A percentile compares a stretch with the other conserved stretches of the same genome.
Conservation (phyloP, 345 rosid species). For the Corymbia maculata region DNA sequence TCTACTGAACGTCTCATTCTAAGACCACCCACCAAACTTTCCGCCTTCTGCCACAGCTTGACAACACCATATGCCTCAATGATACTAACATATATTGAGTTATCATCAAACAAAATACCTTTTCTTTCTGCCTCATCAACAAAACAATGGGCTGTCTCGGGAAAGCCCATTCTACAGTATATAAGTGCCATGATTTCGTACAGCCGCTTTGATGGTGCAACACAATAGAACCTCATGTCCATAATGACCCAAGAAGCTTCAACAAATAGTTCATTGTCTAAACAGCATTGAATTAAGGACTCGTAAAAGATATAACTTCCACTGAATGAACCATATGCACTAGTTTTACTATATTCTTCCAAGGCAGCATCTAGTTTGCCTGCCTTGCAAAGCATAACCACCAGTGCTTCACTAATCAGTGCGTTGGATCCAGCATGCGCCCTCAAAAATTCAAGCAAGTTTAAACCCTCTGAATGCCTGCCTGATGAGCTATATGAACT, state of each 20-base stretch:
- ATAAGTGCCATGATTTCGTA: conserved; percentile 40
- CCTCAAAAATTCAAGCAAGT: conserved; percentile 68
- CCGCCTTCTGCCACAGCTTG: conserved; percentile 85
- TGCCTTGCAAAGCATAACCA: conserved; percentile 68
- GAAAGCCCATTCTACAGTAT: conserved; percentile 73
- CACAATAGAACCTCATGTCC: conserved; percentile 65
- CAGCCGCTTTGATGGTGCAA: conserved; percentile 45
- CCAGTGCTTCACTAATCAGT: conserved; percentile 56
- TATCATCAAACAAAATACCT: conserved; percentile 39
- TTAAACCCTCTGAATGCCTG: conserved; percentile 66
- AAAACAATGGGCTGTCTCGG: conserved; percentile 76
- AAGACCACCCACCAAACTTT: conserved; percentile 66
- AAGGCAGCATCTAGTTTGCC: conserved; percentile 55
- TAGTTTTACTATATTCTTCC: conserved; percentile 42
- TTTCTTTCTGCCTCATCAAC: conserved; percentile 42
- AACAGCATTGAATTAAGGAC: conserved; percentile 62
- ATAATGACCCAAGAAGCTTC: conserved; percentile 86
- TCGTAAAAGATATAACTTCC: conserved; percentile 55
- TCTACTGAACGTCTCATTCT: conserved; percentile 49
- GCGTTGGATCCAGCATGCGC: conserved; percentile 37
- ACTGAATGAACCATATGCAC: conserved; percentile 28
- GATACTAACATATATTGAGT: conserved; percentile 39
- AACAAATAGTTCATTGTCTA: conserved; percentile 37
- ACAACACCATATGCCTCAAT: conserved; percentile 65
- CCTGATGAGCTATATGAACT: conserved; percentile 72